Evolutionary conservation across 2,329 filamentous ascomycete genomes (phyloP), one percentile per base, ranked within the genome.

Genomic region (Colletotrichum nymphaeae): DNA sequence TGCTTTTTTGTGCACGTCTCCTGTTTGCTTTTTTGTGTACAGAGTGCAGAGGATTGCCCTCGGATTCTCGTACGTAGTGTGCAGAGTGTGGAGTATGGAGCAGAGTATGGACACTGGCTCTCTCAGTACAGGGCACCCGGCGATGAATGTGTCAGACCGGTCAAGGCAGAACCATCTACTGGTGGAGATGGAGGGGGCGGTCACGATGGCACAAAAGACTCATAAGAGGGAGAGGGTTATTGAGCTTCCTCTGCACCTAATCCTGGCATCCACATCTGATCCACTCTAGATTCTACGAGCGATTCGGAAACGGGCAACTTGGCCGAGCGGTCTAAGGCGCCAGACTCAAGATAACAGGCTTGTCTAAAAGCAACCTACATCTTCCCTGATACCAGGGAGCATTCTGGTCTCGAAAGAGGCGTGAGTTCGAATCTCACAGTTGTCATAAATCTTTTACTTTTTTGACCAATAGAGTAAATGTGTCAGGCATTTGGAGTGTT

Each of bases 341-440:
- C 71, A 73, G 71, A 73, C 71, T 73, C 71, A 73, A 73, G 71
- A 63, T 63, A 46, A 32, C 1, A 46, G 62, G 28, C 14, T n/a
- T 4, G 9, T 26, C n/a, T 42, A 4, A 3, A 19, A 42, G 5
- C 37, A 6, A 37, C 6, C 35, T n/a, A 49, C 59, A 1, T 52
- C 67, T 63, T 63, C 62, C 46, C 62, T 55, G 46, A 5, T 49
- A 24, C 3, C 19, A 66, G 56, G 62, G 67, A 37, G 71, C 5
- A 73, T 73, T 73, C 71, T 73, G 71, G 71, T 73, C 60, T 73
- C 67, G 71, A 64, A 73, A 73, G 71, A 73, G 56, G 67, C 71
- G 71, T 73, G 71, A 73, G 67, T 73, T 73, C 71, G 71, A 73
- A 73, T 73, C 70, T 73, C 70, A 73, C 70, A 73, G 70, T 73